Percentiles rank a stretch among this genome's conserved stretches.
Evolutionary conservation across 345 rosid genomes (phyloP).

Genomic region (Gossypium turneri): DNA sequence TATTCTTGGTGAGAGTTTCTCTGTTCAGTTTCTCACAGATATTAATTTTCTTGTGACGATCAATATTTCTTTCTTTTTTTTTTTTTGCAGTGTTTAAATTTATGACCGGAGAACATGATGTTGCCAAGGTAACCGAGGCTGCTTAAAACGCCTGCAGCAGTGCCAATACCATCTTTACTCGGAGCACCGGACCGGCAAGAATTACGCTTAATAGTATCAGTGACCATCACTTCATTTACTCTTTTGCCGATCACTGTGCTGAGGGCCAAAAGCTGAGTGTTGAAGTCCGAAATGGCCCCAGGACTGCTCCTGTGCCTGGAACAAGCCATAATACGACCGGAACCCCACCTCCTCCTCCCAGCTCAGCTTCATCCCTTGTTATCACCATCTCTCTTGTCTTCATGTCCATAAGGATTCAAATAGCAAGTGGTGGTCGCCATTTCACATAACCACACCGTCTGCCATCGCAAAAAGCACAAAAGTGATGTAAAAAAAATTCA

Average conservation of each 20-base stretch:
- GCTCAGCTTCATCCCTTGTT: conserved; percentile 16
- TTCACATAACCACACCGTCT: too few species aligned
- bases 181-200: conserved; percentile 20
- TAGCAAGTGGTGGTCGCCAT: too few species aligned
- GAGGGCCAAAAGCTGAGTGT: conserved; percentile 26
- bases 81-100: conserved; percentile 31
- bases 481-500: too few species aligned
- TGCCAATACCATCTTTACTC: neutral
- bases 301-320: neutral
- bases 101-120: conserved; percentile 29
- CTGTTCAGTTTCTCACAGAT: too few species aligned
- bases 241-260: conserved; percentile 23
- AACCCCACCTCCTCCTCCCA: neutral
- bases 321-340: too few species aligned
- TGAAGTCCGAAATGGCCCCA: neutral
- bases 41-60: too few species aligned
- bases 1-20: conserved; percentile 25
- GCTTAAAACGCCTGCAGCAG: conserved; percentile 27
- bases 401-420: neutral
- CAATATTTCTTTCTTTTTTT: too few species aligned
- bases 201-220: conserved; percentile 27
- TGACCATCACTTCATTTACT: conserved; percentile 32
- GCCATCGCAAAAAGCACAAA: too few species aligned
- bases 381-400: conserved; percentile 11
- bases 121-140: conserved; percentile 28